Evolutionary conservation across 2,329 filamentous ascomycete species (phyloP).

Genomic region (Aspergillus quadricinctus): DNA sequence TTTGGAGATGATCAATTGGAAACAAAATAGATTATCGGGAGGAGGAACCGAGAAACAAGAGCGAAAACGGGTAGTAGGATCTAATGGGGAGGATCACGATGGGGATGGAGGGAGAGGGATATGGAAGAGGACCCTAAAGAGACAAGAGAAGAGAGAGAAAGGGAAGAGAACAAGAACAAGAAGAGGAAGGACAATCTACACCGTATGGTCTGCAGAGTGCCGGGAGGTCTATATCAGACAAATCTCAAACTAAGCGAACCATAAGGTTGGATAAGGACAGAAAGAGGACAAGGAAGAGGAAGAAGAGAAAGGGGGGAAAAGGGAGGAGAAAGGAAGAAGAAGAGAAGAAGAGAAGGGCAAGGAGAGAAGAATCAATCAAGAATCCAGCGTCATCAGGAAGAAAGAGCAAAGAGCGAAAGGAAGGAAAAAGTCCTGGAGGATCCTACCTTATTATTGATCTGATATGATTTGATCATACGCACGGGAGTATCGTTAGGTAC

Average conservation of each 20-base stretch:
- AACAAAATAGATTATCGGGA: background rate
- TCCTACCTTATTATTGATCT: background rate
- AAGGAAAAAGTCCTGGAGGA: too few relatives aligned
- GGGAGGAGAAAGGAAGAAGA: background rate
- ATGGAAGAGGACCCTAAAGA: conserved; percentile 10
- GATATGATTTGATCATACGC: background rate
- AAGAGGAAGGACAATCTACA: conserved; percentile 15
- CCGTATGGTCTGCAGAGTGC: background rate
- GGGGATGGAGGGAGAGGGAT: conserved; percentile 5
- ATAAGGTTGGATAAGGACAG: conserved; percentile 12
- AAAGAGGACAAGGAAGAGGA: conserved; percentile 9
- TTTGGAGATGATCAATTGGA: background rate
- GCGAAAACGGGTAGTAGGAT: conserved; percentile 11
- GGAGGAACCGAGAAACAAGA: conserved; percentile 11
- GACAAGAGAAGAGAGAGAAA: conserved; percentile 9
- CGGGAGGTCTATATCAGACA: background rate
- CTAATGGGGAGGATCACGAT: background rate
- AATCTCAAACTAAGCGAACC: conserved; percentile 11
- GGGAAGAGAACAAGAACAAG: conserved; percentile 11
- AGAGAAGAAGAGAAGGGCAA: background rate
- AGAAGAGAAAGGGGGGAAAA: conserved; percentile 8
- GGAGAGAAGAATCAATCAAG: background rate
- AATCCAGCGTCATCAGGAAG: too few relatives aligned
- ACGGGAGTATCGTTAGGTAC: background rate
- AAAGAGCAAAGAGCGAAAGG: background rate